Evolutionary conservation across 306 rosid genomes (phyloP).

Genomic region (Fagus crenata): DNA sequence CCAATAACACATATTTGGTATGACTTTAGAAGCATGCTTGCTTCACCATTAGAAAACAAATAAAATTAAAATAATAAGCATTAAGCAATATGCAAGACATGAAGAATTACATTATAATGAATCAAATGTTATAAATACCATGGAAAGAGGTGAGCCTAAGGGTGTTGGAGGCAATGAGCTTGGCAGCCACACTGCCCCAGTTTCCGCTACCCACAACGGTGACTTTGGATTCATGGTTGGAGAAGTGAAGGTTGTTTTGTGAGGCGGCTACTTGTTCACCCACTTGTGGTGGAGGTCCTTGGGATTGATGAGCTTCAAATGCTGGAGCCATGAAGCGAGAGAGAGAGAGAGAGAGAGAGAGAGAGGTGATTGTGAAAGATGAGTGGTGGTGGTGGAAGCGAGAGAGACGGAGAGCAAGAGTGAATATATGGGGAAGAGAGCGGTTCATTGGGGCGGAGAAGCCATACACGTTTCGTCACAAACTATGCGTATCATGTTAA

Average conservation of each 20-base stretch:
- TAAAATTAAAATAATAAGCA: too few species aligned
- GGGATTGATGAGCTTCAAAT: constrained; percentile 18
- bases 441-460: constrained; percentile 50
- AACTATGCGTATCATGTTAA: constrained; percentile 45
- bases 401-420: neutral
- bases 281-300: constrained; percentile 5
- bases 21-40: neutral
- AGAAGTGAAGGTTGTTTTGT: constrained; percentile 16
- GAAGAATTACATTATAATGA: neutral
- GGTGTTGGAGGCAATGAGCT: constrained; percentile 88
- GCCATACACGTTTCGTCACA: constrained; percentile 61
- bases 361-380: neutral
- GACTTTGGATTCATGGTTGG: constrained; percentile 59
- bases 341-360: too few species aligned
- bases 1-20: neutral
- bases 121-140: constrained; percentile 41
- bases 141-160: constrained; percentile 54
- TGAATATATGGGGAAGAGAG: constrained; percentile 18
- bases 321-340: constrained; percentile 58
- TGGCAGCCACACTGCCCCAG: constrained; percentile 94
- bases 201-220: constrained; percentile 90
- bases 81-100: neutral
- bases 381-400: neutral
- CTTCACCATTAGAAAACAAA: neutral
- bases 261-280: constrained; percentile 25